Evolutionary conservation across 106 monocot genomes (phyloP).

Genomic region (Allium sativum): DNA sequence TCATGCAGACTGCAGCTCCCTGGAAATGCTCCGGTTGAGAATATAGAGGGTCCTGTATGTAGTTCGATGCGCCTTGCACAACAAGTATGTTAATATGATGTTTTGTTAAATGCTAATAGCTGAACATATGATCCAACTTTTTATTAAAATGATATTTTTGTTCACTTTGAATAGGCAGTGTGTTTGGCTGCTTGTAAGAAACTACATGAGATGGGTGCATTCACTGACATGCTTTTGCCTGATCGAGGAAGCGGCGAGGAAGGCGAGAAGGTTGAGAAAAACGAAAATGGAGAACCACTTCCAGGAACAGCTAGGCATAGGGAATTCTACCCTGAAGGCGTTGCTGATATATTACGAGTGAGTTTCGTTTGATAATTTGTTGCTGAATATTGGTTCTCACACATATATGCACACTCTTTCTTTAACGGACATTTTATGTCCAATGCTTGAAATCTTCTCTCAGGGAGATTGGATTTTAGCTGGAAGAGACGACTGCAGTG

Average conservation of each 20-base stretch:
- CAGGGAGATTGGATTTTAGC: constrained; percentile 97
- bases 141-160: not conserved
- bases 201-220: constrained; percentile 98
- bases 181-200: constrained; percentile 97
- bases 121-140: not conserved
- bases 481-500: constrained; percentile 30
- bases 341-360: constrained; percentile 66
- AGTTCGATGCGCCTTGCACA: constrained; percentile 92
- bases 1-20: constrained; percentile 98
- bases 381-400: not conserved
- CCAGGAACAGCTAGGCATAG: constrained; percentile 88
- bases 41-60: constrained; percentile 89
- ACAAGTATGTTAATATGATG: constrained; percentile 30
- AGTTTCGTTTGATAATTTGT: constrained; percentile 2
- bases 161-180: constrained; percentile 52
- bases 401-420: too few species aligned
- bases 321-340: constrained; percentile 99
- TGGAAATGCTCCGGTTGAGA: constrained; percentile 95
- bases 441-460: not conserved
- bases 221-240: constrained; percentile 96
- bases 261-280: constrained; percentile 58
- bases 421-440: too few species aligned
- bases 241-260: constrained; percentile 82
- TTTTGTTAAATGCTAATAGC: not conserved
- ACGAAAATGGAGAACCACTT: constrained; percentile 75